These are phyloP conservation scores for Neophaeococcomyces aloes DNA, from an alignment of 2,329 filamentous ascomycete genomes.

Conservation along the genomic window DNA sequence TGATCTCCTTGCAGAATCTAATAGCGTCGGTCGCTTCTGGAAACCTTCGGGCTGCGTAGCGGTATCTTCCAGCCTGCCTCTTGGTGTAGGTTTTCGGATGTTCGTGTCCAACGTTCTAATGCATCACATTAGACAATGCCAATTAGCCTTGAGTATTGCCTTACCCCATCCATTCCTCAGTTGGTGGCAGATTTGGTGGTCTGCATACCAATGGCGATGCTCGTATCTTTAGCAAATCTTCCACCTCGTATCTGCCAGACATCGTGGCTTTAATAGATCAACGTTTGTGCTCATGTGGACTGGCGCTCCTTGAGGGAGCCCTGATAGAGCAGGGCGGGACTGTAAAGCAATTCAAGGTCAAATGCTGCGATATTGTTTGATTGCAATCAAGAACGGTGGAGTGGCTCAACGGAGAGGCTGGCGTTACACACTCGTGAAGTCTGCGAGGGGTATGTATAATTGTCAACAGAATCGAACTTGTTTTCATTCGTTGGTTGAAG, in stretches of 20 bases:
- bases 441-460: not conserved
- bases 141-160: not conserved
- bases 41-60: conserved; percentile 14
- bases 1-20: conserved; percentile 38
- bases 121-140: conserved; percentile 23
- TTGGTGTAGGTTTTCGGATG: conserved; percentile 8
- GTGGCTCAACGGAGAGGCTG: too few species aligned
- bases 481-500: too few species aligned
- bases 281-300: conserved; percentile 11
- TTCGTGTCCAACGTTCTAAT: conserved; percentile 30
- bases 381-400: too few species aligned
- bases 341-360: too few species aligned
- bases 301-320: not conserved
- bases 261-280: conserved; percentile 12
- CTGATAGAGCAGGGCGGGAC: not conserved
- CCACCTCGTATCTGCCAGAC: conserved; percentile 58
- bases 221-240: conserved; percentile 64
- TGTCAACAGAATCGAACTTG: too few species aligned
- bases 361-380: too few species aligned
- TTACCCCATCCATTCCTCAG: conserved; percentile 96
- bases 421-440: not conserved
- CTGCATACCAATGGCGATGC: conserved; percentile 74
- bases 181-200: conserved; percentile 66
- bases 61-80: conserved; percentile 16
- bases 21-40: conserved; percentile 29